These are phyloP conservation scores for Ceratobasidium sp. DNA, from an alignment of 1,284 basidiomycete genomes.

Conservation along the genomic window DNA sequence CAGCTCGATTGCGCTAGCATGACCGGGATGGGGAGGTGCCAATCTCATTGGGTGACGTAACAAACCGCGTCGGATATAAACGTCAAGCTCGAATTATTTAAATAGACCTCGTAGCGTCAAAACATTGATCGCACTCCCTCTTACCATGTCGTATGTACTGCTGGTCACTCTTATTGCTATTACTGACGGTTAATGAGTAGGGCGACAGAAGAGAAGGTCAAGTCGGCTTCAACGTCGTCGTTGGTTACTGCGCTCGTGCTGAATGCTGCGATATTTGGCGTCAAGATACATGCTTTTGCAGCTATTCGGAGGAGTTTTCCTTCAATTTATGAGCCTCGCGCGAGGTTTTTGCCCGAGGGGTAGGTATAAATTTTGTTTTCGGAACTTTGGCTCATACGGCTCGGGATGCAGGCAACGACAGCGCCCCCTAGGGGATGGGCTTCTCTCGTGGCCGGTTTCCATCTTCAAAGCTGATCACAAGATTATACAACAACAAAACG, in stretches of 20 bases:
- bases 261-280: constrained; percentile 69
- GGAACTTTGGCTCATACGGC: constrained; percentile 20
- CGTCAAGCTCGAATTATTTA: no score
- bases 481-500: constrained; percentile 68
- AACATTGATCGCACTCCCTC: background rate
- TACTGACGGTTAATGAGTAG: background rate
- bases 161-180: background rate
- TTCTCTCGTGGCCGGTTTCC: constrained; percentile 72
- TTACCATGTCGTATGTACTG: constrained; percentile 24
- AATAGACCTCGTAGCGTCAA: no score
- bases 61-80: no score
- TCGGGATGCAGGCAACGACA: constrained; percentile 66
- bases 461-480: constrained; percentile 62
- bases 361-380: constrained; percentile 59
- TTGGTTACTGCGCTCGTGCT: constrained; percentile 84
- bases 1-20: no score
- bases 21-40: no score
- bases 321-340: constrained; percentile 84
- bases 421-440: constrained; percentile 61
- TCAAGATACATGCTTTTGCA: constrained; percentile 66
- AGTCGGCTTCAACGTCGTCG: constrained; percentile 60
- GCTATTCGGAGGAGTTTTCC: constrained; percentile 77
- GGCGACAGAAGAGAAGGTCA: constrained; percentile 16
- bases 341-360: constrained; percentile 69
- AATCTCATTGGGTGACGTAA: no score